These are phyloP conservation scores for Vanrija sp. DNA, from an alignment of 1,284 basidiomycete species.

Conservation along the genomic window DNA sequence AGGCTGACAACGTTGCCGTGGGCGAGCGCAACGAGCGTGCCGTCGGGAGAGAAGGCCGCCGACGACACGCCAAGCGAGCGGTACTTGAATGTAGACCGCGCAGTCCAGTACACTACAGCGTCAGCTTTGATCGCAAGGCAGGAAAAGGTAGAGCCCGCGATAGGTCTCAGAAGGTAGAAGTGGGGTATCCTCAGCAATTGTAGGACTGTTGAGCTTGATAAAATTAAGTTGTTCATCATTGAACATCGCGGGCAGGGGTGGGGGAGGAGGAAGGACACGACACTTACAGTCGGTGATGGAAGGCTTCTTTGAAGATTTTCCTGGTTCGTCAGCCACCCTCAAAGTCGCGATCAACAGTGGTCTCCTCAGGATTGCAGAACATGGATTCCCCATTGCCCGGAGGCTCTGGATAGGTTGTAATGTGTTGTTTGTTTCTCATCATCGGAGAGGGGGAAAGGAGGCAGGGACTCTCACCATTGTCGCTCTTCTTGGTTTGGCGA, in stretches of 20 bases:
- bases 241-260: slow-evolving; percentile 11
- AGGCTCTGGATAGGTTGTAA: slow-evolving; percentile 39
- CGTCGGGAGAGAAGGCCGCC: slow-evolving; percentile 77
- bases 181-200: slow-evolving; percentile 43
- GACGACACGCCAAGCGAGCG: slow-evolving; percentile 64
- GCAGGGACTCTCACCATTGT: slow-evolving; percentile 37
- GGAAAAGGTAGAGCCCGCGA: background rate
- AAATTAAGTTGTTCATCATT: slow-evolving; percentile 43
- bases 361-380: slow-evolving; percentile 50
- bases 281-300: slow-evolving; percentile 40
- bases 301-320: slow-evolving; percentile 28
- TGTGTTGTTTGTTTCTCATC: slow-evolving; percentile 47
- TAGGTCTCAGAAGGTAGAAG: slow-evolving; percentile 48
- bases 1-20: slow-evolving; percentile 67
- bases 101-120: slow-evolving; percentile 67
- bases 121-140: slow-evolving; percentile 15
- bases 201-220: slow-evolving; percentile 52
- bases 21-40: slow-evolving; percentile 74
- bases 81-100: slow-evolving; percentile 66
- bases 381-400: slow-evolving; percentile 37
- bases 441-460: slow-evolving; percentile 8
- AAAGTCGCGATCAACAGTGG: background rate
- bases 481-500: slow-evolving; percentile 39
- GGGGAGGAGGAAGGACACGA: slow-evolving; percentile 1
- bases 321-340: slow-evolving; percentile 16